Conservation (phyloP, 2,329 filamentous ascomycete genomes). For the Aureobasidium sp. region DNA sequence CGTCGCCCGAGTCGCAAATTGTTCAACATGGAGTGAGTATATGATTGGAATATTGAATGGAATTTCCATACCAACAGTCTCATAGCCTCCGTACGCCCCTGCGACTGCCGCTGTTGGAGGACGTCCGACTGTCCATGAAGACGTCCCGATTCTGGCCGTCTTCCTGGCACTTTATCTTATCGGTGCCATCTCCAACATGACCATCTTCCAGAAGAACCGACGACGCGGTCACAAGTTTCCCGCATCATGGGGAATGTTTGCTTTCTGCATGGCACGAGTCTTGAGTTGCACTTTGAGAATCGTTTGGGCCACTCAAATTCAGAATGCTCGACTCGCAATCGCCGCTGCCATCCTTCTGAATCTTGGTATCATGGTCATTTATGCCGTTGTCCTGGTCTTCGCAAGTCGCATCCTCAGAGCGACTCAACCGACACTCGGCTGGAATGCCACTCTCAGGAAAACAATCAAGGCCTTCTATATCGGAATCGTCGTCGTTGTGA, state of each 20-base stretch:
- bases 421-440: conserved; percentile 22
- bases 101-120: conserved; percentile 33
- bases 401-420: conserved; percentile 20
- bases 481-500: conserved; percentile 19
- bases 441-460: conserved; percentile 20
- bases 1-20: not conserved
- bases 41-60: conserved; percentile 15
- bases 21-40: not conserved
- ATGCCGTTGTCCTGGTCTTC: conserved; percentile 27
- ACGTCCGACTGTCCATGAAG: conserved; percentile 28
- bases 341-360: conserved; percentile 28
- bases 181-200: conserved; percentile 36
- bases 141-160: conserved; percentile 36
- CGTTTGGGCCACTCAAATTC: conserved; percentile 26
- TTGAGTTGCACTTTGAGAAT: conserved; percentile 34
- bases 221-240: conserved; percentile 37
- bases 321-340: conserved; percentile 26
- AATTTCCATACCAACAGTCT: not conserved
- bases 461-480: not conserved
- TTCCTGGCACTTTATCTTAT: conserved; percentile 37
- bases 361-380: conserved; percentile 28
- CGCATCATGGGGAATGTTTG: conserved; percentile 34
- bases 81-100: conserved; percentile 23
- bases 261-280: conserved; percentile 39
- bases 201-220: conserved; percentile 35